phyloP scores from a whole-genome alignment of 495 filamentous ascomycete genomes.

The Amorphotheca resinae region DNA sequence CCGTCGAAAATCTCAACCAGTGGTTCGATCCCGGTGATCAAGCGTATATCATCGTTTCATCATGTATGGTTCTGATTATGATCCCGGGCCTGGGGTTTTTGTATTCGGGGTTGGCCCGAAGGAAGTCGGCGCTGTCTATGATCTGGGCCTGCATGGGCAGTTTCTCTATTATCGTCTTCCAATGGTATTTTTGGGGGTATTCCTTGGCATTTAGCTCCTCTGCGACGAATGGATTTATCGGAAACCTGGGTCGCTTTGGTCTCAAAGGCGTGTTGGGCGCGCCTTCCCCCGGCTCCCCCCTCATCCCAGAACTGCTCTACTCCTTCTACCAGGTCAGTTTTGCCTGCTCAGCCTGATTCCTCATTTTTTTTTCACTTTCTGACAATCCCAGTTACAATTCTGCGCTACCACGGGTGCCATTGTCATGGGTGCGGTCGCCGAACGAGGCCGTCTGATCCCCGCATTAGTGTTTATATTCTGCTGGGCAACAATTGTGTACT shows the following conservation, averaged over 20 bases:
- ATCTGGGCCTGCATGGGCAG: conserved; percentile 93
- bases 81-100: conserved; percentile 61
- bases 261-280: conserved; percentile 64
- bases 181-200: conserved; percentile 99
- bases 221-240: conserved; percentile 65
- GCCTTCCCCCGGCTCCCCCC: conserved; percentile 69
- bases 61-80: conserved; percentile 95
- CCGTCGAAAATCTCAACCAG: conserved; percentile 53
- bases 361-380: not conserved
- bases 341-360: not conserved
- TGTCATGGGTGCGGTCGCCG: conserved; percentile 81
- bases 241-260: conserved; percentile 75
- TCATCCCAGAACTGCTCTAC: conserved; percentile 83
- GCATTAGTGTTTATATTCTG: conserved; percentile 89
- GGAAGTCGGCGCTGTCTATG: conserved; percentile 88
- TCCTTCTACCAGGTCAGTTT: conserved; percentile 62
- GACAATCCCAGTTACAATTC: conserved; percentile 34
- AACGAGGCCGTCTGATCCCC: conserved; percentile 89
- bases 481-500: conserved; percentile 97
- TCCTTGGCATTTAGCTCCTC: conserved; percentile 79
- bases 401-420: conserved; percentile 87
- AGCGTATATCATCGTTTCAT: conserved; percentile 82
- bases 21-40: conserved; percentile 52
- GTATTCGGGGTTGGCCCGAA: conserved; percentile 91
- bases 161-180: conserved; percentile 78